Evolutionary conservation across 169 alveolate species (phyloP), one percentile per base, ranked within the genome.

Genomic region (Ichthyophthirius multifiliis): DNA sequence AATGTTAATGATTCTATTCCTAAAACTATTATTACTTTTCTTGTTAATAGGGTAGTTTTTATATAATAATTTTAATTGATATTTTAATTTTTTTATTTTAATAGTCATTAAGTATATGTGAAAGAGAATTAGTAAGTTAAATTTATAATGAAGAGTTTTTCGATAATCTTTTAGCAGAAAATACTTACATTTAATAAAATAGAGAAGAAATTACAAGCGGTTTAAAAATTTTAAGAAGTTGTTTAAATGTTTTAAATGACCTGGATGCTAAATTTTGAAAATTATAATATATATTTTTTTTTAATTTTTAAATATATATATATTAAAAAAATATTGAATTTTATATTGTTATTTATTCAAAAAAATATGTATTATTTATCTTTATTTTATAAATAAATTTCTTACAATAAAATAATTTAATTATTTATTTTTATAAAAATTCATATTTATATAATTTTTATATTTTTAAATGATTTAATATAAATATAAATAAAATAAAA

Each of bases 1-100:
- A 87, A 87, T 31, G 64, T 87, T 18, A 77, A 76, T 46, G 92
- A 87, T 62, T 63, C 87, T 7, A 85, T 87, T 43, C 89, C 89
- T n/a, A 87, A 87, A 74, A 82, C 92, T 31, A 65, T 87, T 18
- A 87, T 87, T 6, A 83, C 85, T 15, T 77, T 87, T 46, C 73
- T 87, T 9, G 87, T 83, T 0, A 82, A 76, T 48, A 65, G 87
- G 74, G 84, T 63, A 77, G 31, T 15, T 15, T 10, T 18, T 27
- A 2, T 1, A 45, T 45, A 4, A 55, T 55, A 4, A 0, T 1
- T 0, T 20, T 27, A 27, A 12, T 27, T 55, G 4, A 20, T 20
- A 13, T 47, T 20, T 47, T 46, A 18, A 55, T 10, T 55, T 4
- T 15, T 27, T 27, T 3, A 55, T 55, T 7, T 4, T n/a, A 27